Base-by-base conservation (phyloP, 2,329 filamentous ascomycete species). In the Amylocarpus encephaloides region DNA sequence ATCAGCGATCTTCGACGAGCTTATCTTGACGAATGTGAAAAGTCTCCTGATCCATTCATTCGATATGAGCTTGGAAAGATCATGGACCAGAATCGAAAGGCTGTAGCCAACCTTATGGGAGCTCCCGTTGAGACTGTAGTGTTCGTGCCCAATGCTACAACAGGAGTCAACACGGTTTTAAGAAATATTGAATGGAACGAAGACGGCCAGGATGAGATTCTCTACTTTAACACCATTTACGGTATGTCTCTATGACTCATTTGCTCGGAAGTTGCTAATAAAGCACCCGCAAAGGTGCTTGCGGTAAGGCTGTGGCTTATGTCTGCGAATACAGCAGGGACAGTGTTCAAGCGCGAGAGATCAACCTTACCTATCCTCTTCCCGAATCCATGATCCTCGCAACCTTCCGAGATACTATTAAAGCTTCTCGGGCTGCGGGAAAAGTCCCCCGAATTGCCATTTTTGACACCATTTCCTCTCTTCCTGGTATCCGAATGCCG, bases 151-250 rank as follows among this genome's bases (percentile, higher is more conserved):
- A 96, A 96, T 65, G 88, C 90, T 11, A 94, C 88, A 0, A 83
- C 79, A 0, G 88, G 80, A 19, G 69, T 90, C 42, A 92, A 93
- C 69, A 87, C 82, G 0, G 79, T 95, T 5, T 76, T 95, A n/a
- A 80, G 85, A 38, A 91, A 86, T 64, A 67, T 96, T 2, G 63
- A 65, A 1, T 95, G 83, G 75, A 66, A 79, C 34, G 66, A 73
- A 0, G 83, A 85, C 53, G 61, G 62, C 2, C 63, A 61, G 10
- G 91, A 96, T 64, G 82, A 85, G 54, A 86, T 94, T 55, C 61
- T 95, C 40, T 85, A 83, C 67, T 94, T 95, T 64, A 78, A 77
- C 34, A 89, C 85, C 44, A 78, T 89, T 46, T 95, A 95, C 64
- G 50, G 49, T 47, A 39, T 83, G 82, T 49, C 54, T 46, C 19